Base-by-base conservation (phyloP, 371 early-diverging fungal species). In the Mucor racemosus region DNA sequence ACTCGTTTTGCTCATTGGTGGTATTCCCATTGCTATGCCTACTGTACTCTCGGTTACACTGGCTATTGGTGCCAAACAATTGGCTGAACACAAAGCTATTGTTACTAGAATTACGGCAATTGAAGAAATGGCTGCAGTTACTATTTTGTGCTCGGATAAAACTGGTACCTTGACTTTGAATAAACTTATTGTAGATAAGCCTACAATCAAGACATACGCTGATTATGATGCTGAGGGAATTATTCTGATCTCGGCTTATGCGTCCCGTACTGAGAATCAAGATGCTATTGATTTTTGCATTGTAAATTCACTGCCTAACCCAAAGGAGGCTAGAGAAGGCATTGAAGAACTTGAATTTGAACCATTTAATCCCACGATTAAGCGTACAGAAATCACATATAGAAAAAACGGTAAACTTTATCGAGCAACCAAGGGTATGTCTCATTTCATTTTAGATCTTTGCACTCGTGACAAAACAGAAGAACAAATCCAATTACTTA, bases 151-250 rank as follows among this genome's bases (percentile, higher is more conserved):
- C 80, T 90, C 93, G 5, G 96, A 95, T 82, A 96, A 96, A 84
- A 96, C 97, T 9, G 97, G 97, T 60, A 96, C 97, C 26, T 83
- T 96, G 62, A 96, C 97, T 31, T 86, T 93, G 55, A 95, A 95
- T 84, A 90, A 92, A 77, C 90, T 95, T 76, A 84, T 80, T 68
- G 89, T 94, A 56, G 82, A 82, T 64, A 70, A 76, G 42, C 73
- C 81, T 57, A 75, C 84, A 58, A 78, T 87, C 69, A 84, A 84
- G 75, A 71, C 73, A 66, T 87, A 86, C 67, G 79, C 81, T 8
- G 77, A 77, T 17, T 69, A 76, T 55, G 72, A 76, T 59, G 69
- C 61, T 11, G 87, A 89, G 15, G 76, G 77, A 19, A 66, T 89
- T 39, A 77, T 89, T 44, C 72, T 76, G 42, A 76, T 73, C 58